Evolutionary conservation across 192 early-diverging fungal species (phyloP), one percentile per base, ranked within the genome.

Genomic region (Gonapodya prolifera): DNA sequence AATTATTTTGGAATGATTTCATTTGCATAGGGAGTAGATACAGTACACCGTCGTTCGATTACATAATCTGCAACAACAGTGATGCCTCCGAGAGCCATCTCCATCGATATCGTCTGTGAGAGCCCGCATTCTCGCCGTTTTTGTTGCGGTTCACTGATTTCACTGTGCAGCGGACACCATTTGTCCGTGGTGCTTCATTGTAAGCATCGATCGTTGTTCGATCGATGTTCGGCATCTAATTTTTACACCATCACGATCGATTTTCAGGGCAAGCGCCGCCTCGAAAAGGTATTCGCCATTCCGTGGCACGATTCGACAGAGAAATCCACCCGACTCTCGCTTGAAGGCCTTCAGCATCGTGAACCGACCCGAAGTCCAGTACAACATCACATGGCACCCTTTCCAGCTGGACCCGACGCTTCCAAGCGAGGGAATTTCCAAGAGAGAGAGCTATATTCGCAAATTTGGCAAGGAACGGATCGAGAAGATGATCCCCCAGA

Each of bases 181-280:
- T 32, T 73, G 71, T 16, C 71, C 71, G 2, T 73, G 71, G 71
- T 73, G 71, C 71, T 30, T 32, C 28, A 8, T 73, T 32, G 71
- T 61, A 23, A 61, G 45, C n/a, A n/a, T n/a, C 8, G 45, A 61
- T 8, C 8, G 45, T 16, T 61, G 45, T 61, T 16, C 45, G 45
- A 61, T 8, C 23, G 45, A 8, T 61, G 8, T 61, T 23, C 23
- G 45, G 45, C 8, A 23, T 61, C 45, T 16, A 61, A 16, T 61
- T 16, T 61, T 61, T 23, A 8, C 23, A 23, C 8, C 45, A 61
- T 61, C 45, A 61, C 45, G 8, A 61, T 23, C 45, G 8, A 23
- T 61, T 61, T 23, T 61, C 45, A 61, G 45, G 45, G 71, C 71
- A 73, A 73, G 31, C 71, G 71, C 71, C 71, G 71, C 2, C 71